phyloP scores from a whole-genome alignment of 208 protist species.

The Wallacemonas collosoma region DNA sequence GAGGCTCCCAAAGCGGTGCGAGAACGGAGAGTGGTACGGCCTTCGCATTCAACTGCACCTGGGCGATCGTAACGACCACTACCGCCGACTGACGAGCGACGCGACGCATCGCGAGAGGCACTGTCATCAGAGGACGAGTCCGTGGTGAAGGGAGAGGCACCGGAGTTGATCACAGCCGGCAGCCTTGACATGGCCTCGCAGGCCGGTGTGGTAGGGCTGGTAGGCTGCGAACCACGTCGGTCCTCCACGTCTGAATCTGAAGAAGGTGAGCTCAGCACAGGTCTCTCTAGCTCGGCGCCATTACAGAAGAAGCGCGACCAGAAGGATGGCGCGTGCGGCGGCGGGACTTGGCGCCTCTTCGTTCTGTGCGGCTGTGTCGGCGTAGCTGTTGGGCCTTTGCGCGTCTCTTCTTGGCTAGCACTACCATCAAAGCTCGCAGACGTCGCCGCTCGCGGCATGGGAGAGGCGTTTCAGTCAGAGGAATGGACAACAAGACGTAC shows the following conservation, averaged over 20 bases:
- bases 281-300: not conserved
- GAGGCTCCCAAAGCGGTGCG: not conserved
- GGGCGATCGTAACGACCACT: too few relatives aligned
- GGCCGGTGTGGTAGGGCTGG: too few relatives aligned
- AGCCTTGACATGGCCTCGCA: too few relatives aligned
- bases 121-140: not conserved
- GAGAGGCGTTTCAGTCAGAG: too few relatives aligned
- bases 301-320: conserved; percentile 3
- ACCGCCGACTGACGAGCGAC: too few relatives aligned
- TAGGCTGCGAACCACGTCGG: too few relatives aligned
- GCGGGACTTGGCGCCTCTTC: too few relatives aligned
- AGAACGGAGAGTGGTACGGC: not conserved
- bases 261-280: not conserved
- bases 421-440: not conserved
- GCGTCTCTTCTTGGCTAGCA: not conserved
- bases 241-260: not conserved
- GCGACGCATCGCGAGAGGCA: too few relatives aligned
- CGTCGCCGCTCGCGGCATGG: too few relatives aligned
- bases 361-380: too few relatives aligned
- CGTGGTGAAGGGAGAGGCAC: not conserved
- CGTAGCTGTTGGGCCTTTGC: too few relatives aligned
- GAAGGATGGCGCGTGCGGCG: not conserved
- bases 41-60: not conserved
- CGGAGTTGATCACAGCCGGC: not conserved
- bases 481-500: too few relatives aligned